These are phyloP conservation scores for Verticillium klebahnii DNA, from an alignment of 2,329 filamentous ascomycete genomes.

Conservation along the genomic window DNA sequence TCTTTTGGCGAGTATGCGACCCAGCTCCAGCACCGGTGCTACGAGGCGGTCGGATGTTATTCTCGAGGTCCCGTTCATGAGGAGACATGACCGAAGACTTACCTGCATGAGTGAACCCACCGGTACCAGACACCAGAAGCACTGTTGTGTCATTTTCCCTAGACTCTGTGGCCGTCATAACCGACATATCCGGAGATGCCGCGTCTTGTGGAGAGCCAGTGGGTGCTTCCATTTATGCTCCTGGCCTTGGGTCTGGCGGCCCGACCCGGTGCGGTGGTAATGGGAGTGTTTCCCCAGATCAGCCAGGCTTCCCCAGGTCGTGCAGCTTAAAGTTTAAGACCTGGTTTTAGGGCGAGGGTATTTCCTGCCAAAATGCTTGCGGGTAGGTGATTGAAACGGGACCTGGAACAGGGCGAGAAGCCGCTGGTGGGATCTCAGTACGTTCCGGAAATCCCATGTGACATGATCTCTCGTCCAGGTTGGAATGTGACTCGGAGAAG, in stretches of 20 bases:
- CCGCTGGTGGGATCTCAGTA: too few species aligned
- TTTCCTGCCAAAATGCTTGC: too few species aligned
- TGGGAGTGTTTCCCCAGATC: too few species aligned
- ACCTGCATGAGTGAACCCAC: slow-evolving; percentile 31
- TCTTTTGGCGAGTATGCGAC: slow-evolving; percentile 4
- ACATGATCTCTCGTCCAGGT: too few species aligned
- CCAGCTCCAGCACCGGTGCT: slow-evolving; percentile 17
- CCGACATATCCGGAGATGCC: not conserved
- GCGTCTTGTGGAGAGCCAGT: not conserved
- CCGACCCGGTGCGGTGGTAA: too few species aligned
- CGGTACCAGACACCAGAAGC: slow-evolving; percentile 27
- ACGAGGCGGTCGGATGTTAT: slow-evolving; percentile 12
- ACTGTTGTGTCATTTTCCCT: slow-evolving; percentile 8
- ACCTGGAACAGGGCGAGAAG: too few species aligned
- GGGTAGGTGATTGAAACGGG: too few species aligned
- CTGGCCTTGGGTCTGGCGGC: not conserved
- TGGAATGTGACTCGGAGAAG: too few species aligned
- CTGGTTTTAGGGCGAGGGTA: too few species aligned
- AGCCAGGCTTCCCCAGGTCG: too few species aligned
- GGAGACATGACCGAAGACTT: slow-evolving; percentile 21
- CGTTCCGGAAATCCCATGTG: rapidly evolving
- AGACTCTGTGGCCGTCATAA: not conserved
- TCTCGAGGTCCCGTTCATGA: slow-evolving; percentile 24
- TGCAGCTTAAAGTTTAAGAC: too few species aligned
- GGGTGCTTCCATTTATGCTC: too few species aligned